These are phyloP conservation scores for Globisporangium parvum DNA, from an alignment of 352 stramenopile genomes.

Conservation along the genomic window DNA sequence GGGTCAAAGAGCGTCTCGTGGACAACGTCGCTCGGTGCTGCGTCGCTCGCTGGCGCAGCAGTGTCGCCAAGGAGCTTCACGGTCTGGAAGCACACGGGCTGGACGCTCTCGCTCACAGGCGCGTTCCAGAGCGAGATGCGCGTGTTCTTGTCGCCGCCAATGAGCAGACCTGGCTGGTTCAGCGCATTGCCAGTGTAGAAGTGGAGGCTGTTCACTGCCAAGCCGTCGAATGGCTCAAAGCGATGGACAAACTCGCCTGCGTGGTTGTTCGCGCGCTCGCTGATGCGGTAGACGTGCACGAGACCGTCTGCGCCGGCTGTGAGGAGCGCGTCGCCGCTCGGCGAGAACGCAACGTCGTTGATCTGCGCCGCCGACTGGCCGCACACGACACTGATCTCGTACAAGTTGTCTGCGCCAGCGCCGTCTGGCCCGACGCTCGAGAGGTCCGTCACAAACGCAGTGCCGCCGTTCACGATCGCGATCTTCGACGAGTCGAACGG, in stretches of 20 bases:
- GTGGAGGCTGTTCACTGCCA: constrained; percentile 61
- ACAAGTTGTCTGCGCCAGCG: constrained; percentile 46
- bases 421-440: constrained; percentile 33
- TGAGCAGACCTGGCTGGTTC: constrained; percentile 43
- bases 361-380: constrained; percentile 61
- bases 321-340: constrained; percentile 45
- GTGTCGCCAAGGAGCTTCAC: constrained; percentile 36
- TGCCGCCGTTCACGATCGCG: constrained; percentile 56
- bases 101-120: constrained; percentile 43
- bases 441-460: constrained; percentile 61
- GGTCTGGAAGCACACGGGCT: constrained; percentile 57
- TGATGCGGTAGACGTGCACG: constrained; percentile 75
- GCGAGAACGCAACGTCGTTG: constrained; percentile 75
- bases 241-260: constrained; percentile 63
- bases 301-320: constrained; percentile 70
- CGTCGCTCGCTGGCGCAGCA: constrained; percentile 15
- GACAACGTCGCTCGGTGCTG: constrained; percentile 13
- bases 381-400: constrained; percentile 65
- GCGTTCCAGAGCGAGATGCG: constrained; percentile 56
- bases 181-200: constrained; percentile 54
- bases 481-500: constrained; percentile 70
- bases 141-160: constrained; percentile 65
- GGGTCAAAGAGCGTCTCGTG: constrained; percentile 69
- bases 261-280: constrained; percentile 35
- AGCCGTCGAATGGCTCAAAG: constrained; percentile 72